phyloP scores from a whole-genome alignment of 1,284 basidiomycete genomes.

The Dichomitus squalens region DNA sequence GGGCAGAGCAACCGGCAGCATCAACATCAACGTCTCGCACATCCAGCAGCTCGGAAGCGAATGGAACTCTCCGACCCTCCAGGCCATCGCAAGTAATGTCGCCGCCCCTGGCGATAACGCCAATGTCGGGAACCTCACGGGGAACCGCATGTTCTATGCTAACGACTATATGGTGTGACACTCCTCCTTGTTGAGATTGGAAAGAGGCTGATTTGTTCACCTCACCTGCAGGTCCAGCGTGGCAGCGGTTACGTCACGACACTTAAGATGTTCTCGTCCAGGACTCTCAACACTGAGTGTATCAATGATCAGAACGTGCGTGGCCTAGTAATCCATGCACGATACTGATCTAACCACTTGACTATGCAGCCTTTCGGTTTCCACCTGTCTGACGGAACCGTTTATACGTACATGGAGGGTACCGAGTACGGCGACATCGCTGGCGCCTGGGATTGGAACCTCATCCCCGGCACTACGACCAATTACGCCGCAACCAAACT shows the following conservation, averaged over 20 bases:
- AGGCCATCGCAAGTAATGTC: slow-evolving; percentile 43
- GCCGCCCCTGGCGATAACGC: slow-evolving; percentile 42
- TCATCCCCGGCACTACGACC: slow-evolving; percentile 66
- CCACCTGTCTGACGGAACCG: slow-evolving; percentile 65
- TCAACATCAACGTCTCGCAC: slow-evolving; percentile 59
- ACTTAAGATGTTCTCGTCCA: slow-evolving; percentile 64
- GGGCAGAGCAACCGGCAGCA: slow-evolving; percentile 52
- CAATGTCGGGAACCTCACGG: slow-evolving; percentile 58
- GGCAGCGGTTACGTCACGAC: slow-evolving; percentile 59
- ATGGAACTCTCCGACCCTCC: slow-evolving; percentile 51
- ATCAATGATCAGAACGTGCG: slow-evolving; percentile 61
- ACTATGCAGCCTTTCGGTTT: slow-evolving; percentile 57
- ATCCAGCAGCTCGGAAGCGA: slow-evolving; percentile 51
- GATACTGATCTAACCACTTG: neutral
- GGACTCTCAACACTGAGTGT: slow-evolving; percentile 68
- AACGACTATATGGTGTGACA: slow-evolving; percentile 66
- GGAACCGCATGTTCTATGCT: slow-evolving; percentile 67
- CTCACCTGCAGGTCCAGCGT: slow-evolving; percentile 52
- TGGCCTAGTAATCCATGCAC: neutral
- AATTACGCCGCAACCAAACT: slow-evolving; percentile 59
- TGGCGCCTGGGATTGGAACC: slow-evolving; percentile 73
- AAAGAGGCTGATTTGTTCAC: neutral
- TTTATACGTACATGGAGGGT: slow-evolving; percentile 65
- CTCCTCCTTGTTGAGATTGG: no score
- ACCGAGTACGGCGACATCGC: slow-evolving; percentile 71